Conservation (phyloP, 495 filamentous ascomycete species). For the Parachaetomium inaequale region DNA sequence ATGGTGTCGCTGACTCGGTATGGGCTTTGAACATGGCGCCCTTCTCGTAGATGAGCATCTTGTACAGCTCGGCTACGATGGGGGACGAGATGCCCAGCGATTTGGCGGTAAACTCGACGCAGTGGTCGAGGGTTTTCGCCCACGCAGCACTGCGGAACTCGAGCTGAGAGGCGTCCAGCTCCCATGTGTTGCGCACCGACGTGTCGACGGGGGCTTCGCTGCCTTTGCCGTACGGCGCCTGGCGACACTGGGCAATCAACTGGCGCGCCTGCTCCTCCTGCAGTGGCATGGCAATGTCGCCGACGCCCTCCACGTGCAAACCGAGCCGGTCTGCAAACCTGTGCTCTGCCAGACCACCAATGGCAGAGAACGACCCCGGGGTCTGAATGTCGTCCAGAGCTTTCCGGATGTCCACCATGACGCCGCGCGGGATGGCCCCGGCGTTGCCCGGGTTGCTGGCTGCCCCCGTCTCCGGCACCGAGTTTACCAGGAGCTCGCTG, state of each 20-base stretch:
- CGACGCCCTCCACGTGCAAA: constrained; percentile 34
- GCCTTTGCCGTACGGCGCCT: constrained; percentile 46
- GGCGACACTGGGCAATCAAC: constrained; percentile 40
- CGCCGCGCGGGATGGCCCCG: no score
- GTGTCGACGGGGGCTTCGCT: constrained; percentile 46
- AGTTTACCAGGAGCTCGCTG: background rate
- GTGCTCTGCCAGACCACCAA: background rate
- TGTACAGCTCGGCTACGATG: constrained; percentile 48
- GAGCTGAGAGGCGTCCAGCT: constrained; percentile 47
- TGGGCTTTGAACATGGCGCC: constrained; percentile 54
- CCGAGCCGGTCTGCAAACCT: background rate
- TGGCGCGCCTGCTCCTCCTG: constrained; percentile 37
- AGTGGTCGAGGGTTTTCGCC: constrained; percentile 21
- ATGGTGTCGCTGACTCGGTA: constrained; percentile 37
- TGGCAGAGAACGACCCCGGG: background rate
- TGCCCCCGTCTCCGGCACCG: background rate
- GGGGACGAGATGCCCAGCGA: constrained; percentile 35
- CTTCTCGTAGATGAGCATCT: constrained; percentile 54
- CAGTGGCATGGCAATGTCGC: constrained; percentile 43
- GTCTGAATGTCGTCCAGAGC: background rate
- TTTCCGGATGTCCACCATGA: background rate
- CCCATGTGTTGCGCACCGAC: constrained; percentile 49
- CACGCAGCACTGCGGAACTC: constrained; percentile 41
- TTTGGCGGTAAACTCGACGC: constrained; percentile 19
- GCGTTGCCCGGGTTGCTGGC: background rate